Conservation (phyloP, 2,329 filamentous ascomycete species). For the Sordariomycetes sp. region DNA sequence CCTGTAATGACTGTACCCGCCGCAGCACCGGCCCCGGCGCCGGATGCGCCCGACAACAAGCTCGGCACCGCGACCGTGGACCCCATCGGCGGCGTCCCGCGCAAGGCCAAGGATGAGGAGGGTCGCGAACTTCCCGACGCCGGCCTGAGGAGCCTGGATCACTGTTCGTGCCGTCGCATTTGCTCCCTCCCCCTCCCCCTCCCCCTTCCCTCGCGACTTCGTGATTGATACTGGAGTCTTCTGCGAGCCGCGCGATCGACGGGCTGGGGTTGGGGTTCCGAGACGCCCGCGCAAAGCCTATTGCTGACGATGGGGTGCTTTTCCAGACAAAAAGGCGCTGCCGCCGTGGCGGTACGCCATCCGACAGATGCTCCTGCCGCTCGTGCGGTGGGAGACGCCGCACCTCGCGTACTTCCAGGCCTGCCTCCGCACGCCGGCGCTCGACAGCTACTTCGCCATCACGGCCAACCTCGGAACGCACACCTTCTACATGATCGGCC, state of each 20-base stretch:
- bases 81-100: background rate
- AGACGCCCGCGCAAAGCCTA: background rate
- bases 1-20: slow-evolving; percentile 3
- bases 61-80: slow-evolving; percentile 2
- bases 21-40: slow-evolving; percentile 2
- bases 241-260: too few relatives aligned
- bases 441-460: slow-evolving; percentile 94
- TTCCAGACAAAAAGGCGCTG: slow-evolving; percentile 64
- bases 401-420: slow-evolving; percentile 82
- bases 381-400: slow-evolving; percentile 89
- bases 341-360: slow-evolving; percentile 80
- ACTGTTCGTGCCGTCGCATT: slow-evolving; percentile 45
- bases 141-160: slow-evolving; percentile 66
- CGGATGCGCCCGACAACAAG: slow-evolving; percentile 1
- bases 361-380: slow-evolving; percentile 68
- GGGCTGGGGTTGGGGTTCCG: background rate
- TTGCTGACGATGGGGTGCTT: background rate
- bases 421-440: slow-evolving; percentile 62
- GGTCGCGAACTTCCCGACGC: slow-evolving; percentile 40
- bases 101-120: slow-evolving; percentile 7
- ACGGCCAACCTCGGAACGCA: slow-evolving; percentile 95
- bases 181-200: too few relatives aligned
- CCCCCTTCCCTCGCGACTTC: too few relatives aligned
- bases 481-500: slow-evolving; percentile 94
- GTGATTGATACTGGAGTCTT: too few relatives aligned